Percentiles rank a stretch among this genome's conserved stretches.
Evolutionary conservation across 208 protist species (phyloP).

Genomic region (Strigomonas culicis): DNA sequence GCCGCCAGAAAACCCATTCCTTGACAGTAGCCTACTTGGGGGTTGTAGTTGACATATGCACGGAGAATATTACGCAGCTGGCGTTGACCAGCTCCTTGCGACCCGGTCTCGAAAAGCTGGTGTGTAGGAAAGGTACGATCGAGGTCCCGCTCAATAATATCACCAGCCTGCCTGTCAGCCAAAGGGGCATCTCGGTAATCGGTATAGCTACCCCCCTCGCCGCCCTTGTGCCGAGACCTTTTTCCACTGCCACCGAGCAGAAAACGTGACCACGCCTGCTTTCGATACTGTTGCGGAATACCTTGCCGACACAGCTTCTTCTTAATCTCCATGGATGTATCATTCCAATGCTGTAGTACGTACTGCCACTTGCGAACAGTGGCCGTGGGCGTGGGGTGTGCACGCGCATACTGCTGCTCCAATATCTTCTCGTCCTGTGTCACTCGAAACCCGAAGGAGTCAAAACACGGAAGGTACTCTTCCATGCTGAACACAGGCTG

Average conservation of each 20-base stretch:
- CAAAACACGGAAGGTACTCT: constrained; percentile 19
- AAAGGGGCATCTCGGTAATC: constrained; percentile 31
- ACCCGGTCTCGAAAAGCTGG: constrained; percentile 43
- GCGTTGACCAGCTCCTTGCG: constrained; percentile 35
- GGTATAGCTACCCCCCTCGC: constrained; percentile 7
- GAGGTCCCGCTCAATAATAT: constrained; percentile 82
- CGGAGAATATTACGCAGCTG: constrained; percentile 70
- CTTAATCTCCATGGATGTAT: constrained; percentile 12
- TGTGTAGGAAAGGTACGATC: constrained; percentile 86
- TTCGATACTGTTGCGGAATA: constrained; percentile 53
- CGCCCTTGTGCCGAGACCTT: constrained; percentile 7
- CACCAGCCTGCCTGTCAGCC: constrained; percentile 25
- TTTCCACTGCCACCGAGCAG: constrained; percentile 43
- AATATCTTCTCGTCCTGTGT: constrained; percentile 60
- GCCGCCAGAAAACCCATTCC: constrained; percentile 90
- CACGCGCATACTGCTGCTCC: constrained; percentile 28
- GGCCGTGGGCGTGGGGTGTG: constrained; percentile 9
- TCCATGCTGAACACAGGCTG: constrained; percentile 1
- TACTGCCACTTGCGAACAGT: constrained; percentile 28
- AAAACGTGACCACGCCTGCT: constrained; percentile 53
- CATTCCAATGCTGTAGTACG: constrained; percentile 33
- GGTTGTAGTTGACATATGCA: constrained; percentile 76
- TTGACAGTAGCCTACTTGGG: constrained; percentile 82
- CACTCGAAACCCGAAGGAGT: constrained; percentile 76
- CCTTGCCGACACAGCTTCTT: constrained; percentile 75